These are phyloP conservation scores for Penicillium olsonii DNA, from an alignment of 2,329 filamentous ascomycete genomes.

Conservation along the genomic window DNA sequence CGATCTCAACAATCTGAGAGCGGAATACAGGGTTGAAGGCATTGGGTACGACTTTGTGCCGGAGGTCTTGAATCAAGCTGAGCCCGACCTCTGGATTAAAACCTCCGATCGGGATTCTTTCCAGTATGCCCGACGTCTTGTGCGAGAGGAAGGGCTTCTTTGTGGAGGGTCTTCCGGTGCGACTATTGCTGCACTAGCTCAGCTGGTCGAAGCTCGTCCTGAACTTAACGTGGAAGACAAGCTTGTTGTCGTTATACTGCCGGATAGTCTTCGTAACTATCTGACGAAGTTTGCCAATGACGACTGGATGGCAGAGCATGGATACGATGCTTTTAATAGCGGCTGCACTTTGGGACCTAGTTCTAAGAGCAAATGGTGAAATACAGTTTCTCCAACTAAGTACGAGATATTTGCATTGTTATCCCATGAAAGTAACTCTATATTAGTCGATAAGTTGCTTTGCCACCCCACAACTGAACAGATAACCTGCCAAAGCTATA, in stretches of 20 bases:
- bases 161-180: conserved; percentile 89
- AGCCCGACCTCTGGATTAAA: conserved; percentile 90
- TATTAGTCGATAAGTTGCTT: too few relatives aligned
- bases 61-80: conserved; percentile 73
- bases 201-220: conserved; percentile 59
- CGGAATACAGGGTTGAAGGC: conserved; percentile 91
- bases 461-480: too few relatives aligned
- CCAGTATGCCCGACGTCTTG: conserved; percentile 74
- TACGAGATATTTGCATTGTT: too few relatives aligned
- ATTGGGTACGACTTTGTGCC: conserved; percentile 97
- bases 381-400: too few relatives aligned
- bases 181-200: conserved; percentile 74
- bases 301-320: conserved; percentile 62
- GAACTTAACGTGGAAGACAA: conserved; percentile 74
- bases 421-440: too few relatives aligned
- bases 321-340: too few relatives aligned
- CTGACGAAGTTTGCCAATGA: conserved; percentile 93
- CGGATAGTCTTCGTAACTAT: conserved; percentile 89
- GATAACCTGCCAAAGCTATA: too few relatives aligned
- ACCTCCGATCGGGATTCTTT: conserved; percentile 85
- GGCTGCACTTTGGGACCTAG: too few relatives aligned
- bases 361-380: too few relatives aligned
- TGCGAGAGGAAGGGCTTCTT: conserved; percentile 82
- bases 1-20: conserved; percentile 67
- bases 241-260: conserved; percentile 78